Conservation (phyloP, 495 filamentous ascomycete genomes). For the Penicillium nucicola region DNA sequence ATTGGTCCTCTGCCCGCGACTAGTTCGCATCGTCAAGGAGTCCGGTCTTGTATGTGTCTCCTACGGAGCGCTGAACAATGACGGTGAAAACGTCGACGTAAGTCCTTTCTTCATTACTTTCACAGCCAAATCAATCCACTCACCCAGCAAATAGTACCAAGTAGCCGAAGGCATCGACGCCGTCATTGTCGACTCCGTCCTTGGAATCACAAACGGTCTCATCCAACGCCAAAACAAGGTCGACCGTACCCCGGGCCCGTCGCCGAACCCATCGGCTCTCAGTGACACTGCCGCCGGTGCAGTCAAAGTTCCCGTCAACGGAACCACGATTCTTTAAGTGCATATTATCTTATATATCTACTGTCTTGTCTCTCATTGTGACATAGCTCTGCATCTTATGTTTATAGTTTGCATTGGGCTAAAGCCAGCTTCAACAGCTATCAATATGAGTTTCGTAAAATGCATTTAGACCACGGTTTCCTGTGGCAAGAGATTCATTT, state of each 20-base stretch:
- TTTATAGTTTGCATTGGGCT: slow-evolving; percentile 17
- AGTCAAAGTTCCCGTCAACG: slow-evolving; percentile 25
- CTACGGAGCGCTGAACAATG: slow-evolving; percentile 87
- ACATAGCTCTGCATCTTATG: slow-evolving; percentile 12
- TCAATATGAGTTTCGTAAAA: slow-evolving; percentile 5
- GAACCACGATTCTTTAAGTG: background rate
- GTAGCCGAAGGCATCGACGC: slow-evolving; percentile 94
- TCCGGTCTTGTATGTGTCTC: slow-evolving; percentile 93
- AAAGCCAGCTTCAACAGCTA: slow-evolving; percentile 22
- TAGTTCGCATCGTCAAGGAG: slow-evolving; percentile 95
- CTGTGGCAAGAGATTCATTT: too few species aligned
- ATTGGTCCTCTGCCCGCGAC: slow-evolving; percentile 79
- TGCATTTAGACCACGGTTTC: too few species aligned
- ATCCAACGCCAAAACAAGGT: slow-evolving; percentile 42
- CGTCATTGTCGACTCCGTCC: slow-evolving; percentile 91
- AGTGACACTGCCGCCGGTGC: slow-evolving; percentile 20
- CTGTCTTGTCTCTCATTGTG: slow-evolving; percentile 2
- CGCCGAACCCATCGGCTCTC: slow-evolving; percentile 17
- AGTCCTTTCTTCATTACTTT: slow-evolving; percentile 22
- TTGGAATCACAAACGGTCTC: slow-evolving; percentile 74
- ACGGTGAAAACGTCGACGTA: slow-evolving; percentile 78
- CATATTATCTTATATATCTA: background rate
- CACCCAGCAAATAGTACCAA: slow-evolving; percentile 58
- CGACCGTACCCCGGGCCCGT: slow-evolving; percentile 28
- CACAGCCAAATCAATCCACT: background rate